Base-by-base conservation (phyloP, 148 eudicot genomes). In the Rhododendron molle region DNA sequence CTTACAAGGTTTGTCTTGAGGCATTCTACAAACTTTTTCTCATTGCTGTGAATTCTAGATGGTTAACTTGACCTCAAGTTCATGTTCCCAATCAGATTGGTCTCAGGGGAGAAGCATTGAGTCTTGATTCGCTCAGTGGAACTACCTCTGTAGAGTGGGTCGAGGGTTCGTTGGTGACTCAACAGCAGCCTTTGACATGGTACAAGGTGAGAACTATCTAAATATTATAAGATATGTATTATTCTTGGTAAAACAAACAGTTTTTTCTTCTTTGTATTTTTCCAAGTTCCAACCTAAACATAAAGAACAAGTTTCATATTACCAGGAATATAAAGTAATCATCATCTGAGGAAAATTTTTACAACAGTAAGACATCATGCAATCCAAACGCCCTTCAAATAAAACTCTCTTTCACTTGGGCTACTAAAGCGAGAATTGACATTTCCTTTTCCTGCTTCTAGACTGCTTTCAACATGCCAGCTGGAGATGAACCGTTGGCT, bases 111-210 rank as follows among this genome's bases (percentile, higher is more conserved):
- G 99, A 97, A 89, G 90, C 95, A 76, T 85, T 97, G 90, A 89
- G 88, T 85, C 97, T 97, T 86, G 91, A 95, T 86, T 92, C 99
- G 14, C 91, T 97, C 62, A 90, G 81, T 85, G 98, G 99, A 81
- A 90, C 92, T 85, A 90, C 98, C 30, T 90, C 91, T 44, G 96
- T 94, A 84, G 99, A 97, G 83, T 97, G 99, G 99, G 58, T 86
- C 16, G 91, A 88, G 73, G 89, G 87, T 81, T 90, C 87, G 14
- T 83, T 84, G 62, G 80, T 90, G 78, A 79, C 90, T 78, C 88
- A 86, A 78, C 90, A 88, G 60, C 96, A 93, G 84, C 95, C 95
- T 40, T 82, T 95, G 74, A 94, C 96, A 46, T 95, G 98, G 98
- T 95, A 93, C 83, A 95, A 93, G 92, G 98, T 95, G 84, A 86